Conservation (phyloP, 306 rosid species). For the Lagenaria siceraria region DNA sequence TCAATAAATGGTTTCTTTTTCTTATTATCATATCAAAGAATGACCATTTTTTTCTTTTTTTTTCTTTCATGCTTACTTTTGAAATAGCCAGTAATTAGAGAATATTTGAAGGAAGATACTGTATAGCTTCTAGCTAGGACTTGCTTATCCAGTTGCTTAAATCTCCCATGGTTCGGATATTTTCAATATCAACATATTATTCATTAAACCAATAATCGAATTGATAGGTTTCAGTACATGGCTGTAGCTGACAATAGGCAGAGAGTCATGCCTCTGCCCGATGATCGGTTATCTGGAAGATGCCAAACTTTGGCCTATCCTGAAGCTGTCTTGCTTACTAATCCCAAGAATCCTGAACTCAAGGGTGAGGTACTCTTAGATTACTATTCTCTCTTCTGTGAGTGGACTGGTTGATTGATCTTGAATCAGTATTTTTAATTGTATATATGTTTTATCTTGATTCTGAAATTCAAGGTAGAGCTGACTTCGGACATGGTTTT, state of each 20-base stretch:
- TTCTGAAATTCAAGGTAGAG: not conserved
- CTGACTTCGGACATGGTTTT: not conserved
- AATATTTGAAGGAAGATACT: not conserved
- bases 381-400: not conserved
- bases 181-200: not conserved
- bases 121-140: not conserved
- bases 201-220: not conserved
- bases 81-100: not conserved
- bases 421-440: not conserved
- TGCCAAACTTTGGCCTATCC: constrained; percentile 29
- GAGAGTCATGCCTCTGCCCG: constrained; percentile 37
- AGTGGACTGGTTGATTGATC: not conserved
- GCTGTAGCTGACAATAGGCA: constrained; percentile 27
- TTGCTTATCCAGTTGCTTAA: not conserved
- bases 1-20: too few relatives aligned
- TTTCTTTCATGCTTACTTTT: not conserved
- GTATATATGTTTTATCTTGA: not conserved
- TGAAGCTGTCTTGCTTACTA: constrained; percentile 29
- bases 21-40: not conserved
- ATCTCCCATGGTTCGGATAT: not conserved
- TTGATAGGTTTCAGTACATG: constrained; percentile 37
- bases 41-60: not conserved
- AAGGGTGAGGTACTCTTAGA: constrained; percentile 25
- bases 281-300: constrained; percentile 23
- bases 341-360: constrained; percentile 22